A percentile compares a stretch with the other conserved stretches of the same genome.
Evolutionary conservation across 2,329 filamentous ascomycete genomes (phyloP).

Genomic region (Fusarium torulosum): DNA sequence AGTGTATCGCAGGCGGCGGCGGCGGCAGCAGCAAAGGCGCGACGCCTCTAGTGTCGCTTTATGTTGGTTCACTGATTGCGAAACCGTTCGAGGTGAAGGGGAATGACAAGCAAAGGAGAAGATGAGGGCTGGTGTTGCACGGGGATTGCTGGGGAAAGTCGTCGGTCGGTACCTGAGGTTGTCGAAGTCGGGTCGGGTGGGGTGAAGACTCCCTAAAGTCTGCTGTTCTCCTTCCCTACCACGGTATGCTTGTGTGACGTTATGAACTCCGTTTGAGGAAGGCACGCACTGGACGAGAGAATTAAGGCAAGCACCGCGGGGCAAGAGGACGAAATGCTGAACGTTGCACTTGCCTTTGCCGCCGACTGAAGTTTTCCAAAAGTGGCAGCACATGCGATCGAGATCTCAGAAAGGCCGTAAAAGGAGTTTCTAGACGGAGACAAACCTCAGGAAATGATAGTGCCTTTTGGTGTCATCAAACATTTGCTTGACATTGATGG

Average conservation of each 20-base stretch:
- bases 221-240: constrained; percentile 28
- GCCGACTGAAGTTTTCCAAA: constrained; percentile 14
- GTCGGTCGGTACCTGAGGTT: constrained; percentile 25
- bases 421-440: constrained; percentile 6
- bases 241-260: constrained; percentile 39
- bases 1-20: constrained; percentile 21
- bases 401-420: constrained; percentile 25
- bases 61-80: constrained; percentile 21
- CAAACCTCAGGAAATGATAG: neutral
- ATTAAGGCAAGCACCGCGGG: constrained; percentile 27
- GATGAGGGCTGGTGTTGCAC: constrained; percentile 27
- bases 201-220: constrained; percentile 36
- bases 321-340: constrained; percentile 14
- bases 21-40: constrained; percentile 21
- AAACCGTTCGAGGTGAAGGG: constrained; percentile 17
- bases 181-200: constrained; percentile 9
- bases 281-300: constrained; percentile 28
- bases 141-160: constrained; percentile 14
- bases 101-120: constrained; percentile 22
- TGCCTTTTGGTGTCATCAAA: constrained; percentile 1
- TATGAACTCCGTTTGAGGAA: constrained; percentile 34
- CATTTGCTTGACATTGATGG: constrained; percentile 2
- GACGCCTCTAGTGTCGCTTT: constrained; percentile 23
- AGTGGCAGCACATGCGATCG: constrained; percentile 27
- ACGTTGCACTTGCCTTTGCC: constrained; percentile 26